Conservation (phyloP, 2,329 filamentous ascomycete genomes). For the Chaetomiaceae sp. region DNA sequence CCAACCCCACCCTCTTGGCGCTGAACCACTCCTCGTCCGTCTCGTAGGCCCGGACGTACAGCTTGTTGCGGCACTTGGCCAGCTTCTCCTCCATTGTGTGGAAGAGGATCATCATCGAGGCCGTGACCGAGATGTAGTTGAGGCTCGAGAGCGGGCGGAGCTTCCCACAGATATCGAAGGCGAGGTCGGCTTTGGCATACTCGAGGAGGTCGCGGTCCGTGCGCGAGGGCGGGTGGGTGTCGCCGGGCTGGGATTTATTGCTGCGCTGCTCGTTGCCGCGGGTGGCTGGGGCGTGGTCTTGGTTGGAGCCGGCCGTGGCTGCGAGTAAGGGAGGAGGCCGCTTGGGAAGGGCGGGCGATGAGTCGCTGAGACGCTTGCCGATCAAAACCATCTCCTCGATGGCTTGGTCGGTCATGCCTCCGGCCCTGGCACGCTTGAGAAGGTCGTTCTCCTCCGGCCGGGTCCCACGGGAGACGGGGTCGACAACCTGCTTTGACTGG, state of each 20-base stretch:
- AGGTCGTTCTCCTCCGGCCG: conserved; percentile 30
- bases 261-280: not conserved
- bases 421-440: conserved; percentile 16
- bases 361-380: no score
- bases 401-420: not conserved
- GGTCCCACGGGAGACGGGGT: conserved; percentile 27
- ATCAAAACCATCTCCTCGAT: not conserved
- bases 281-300: not conserved
- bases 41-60: conserved; percentile 32
- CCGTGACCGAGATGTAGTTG: conserved; percentile 33
- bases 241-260: no score
- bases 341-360: no score
- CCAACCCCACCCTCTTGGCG: not conserved
- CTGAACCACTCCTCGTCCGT: not conserved
- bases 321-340: no score
- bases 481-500: conserved; percentile 18
- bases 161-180: conserved; percentile 29
- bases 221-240: no score
- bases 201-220: conserved; percentile 11
- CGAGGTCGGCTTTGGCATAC: conserved; percentile 29
- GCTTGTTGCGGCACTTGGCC: conserved; percentile 24
- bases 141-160: conserved; percentile 30
- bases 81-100: conserved; percentile 30
- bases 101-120: conserved; percentile 27
- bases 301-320: no score